Conservation (phyloP, 805 yeast genomes). For the Torulaspora gathmanii region DNA sequence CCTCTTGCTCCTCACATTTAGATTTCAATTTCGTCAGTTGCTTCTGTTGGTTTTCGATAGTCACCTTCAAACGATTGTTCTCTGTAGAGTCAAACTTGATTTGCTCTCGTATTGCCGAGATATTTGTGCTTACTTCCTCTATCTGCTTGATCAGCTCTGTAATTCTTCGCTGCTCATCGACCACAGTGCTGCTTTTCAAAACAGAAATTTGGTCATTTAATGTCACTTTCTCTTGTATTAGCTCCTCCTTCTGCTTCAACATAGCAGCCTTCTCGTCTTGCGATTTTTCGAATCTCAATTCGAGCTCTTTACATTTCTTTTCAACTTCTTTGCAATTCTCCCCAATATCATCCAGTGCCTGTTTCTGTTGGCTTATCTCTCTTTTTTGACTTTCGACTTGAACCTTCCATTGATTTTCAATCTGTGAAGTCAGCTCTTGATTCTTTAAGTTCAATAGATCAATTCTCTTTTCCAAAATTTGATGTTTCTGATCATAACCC, state of each 20-base stretch:
- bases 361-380: conserved; percentile 2
- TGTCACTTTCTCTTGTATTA: conserved; percentile 3
- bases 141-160: conserved; percentile 5
- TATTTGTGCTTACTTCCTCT: conserved; percentile 3
- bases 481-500: conserved; percentile 8
- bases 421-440: conserved; percentile 6
- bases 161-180: conserved; percentile 9
- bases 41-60: conserved; percentile 4
- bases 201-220: conserved; percentile 10
- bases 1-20: not conserved
- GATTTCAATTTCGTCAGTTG: conserved; percentile 1
- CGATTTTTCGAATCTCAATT: conserved; percentile 4
- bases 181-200: conserved; percentile 4
- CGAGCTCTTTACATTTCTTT: conserved; percentile 5
- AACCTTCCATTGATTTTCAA: conserved; percentile 18
- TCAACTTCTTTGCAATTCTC: conserved; percentile 3
- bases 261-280: conserved; percentile 9
- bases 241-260: conserved; percentile 10
- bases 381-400: conserved; percentile 8
- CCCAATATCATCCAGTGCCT: conserved; percentile 1
- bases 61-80: conserved; percentile 3
- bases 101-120: conserved; percentile 5
- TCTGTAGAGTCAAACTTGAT: not conserved
- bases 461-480: conserved; percentile 3
- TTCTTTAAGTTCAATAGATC: conserved; percentile 3